These are phyloP conservation scores for Colletotrichum cereale DNA, from an alignment of 2,329 filamentous ascomycete genomes.

Conservation along the genomic window DNA sequence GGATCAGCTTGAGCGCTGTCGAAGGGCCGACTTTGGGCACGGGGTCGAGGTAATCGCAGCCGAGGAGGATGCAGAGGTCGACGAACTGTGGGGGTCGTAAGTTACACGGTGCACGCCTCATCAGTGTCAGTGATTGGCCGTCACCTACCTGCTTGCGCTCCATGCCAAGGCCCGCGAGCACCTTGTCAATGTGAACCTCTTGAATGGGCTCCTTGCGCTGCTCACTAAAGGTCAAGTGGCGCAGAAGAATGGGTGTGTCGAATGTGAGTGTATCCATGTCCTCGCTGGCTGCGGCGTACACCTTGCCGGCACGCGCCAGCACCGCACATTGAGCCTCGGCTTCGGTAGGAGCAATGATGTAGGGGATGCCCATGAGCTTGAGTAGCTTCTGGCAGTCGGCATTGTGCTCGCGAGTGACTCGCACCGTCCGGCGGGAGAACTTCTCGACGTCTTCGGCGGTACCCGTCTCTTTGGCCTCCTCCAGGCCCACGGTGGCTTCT, in stretches of 20 bases:
- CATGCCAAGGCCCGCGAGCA: slow-evolving; percentile 89
- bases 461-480: slow-evolving; percentile 97
- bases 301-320: slow-evolving; percentile 90
- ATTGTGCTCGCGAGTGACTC: slow-evolving; percentile 97
- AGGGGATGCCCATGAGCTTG: slow-evolving; percentile 96
- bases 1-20: slow-evolving; percentile 93
- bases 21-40: slow-evolving; percentile 94
- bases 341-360: slow-evolving; percentile 94
- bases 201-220: slow-evolving; percentile 98
- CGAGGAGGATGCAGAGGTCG: slow-evolving; percentile 96
- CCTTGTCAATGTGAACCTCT: slow-evolving; percentile 90
- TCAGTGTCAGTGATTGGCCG: background rate
- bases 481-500: slow-evolving; percentile 88
- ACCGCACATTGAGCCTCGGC: slow-evolving; percentile 97
- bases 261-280: slow-evolving; percentile 99
- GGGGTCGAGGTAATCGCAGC: slow-evolving; percentile 97
- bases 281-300: slow-evolving; percentile 95
- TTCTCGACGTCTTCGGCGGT: slow-evolving; percentile 98
- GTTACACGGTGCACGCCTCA: slow-evolving; percentile 5
- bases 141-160: slow-evolving; percentile 78
- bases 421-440: slow-evolving; percentile 91
- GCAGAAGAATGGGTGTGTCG: slow-evolving; percentile 87
- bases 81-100: slow-evolving; percentile 76
- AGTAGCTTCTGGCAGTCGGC: slow-evolving; percentile 91
- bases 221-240: slow-evolving; percentile 96